Evolutionary conservation across 257 asterid species (phyloP).

Genomic region (Mitragyna speciosa): DNA sequence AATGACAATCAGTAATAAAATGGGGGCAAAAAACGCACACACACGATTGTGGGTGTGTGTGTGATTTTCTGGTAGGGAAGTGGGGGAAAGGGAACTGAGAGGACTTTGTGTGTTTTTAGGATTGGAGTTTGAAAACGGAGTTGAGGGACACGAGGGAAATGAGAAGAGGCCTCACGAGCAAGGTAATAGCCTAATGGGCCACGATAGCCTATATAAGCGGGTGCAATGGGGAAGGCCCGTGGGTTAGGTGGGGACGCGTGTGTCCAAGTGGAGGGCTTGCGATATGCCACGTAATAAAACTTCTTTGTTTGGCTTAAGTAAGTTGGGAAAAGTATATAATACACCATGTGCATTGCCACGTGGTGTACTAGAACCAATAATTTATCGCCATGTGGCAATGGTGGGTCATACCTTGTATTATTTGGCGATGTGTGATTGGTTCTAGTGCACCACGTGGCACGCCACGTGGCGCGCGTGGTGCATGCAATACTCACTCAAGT

Average conservation of each 20-base stretch:
- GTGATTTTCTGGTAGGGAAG: background rate
- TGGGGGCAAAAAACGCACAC: background rate
- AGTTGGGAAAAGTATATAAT: too few relatives aligned
- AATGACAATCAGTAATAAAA: background rate
- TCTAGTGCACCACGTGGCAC: too few relatives aligned
- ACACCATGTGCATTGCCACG: too few relatives aligned
- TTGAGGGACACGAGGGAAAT: slow-evolving; percentile 10
- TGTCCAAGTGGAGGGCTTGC: background rate
- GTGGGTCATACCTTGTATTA: too few relatives aligned
- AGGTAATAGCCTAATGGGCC: slow-evolving; percentile 1
- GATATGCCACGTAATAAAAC: background rate
- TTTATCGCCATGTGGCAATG: too few relatives aligned
- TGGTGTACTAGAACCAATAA: too few relatives aligned
- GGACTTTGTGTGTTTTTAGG: slow-evolving; percentile 32
- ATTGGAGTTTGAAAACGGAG: slow-evolving; percentile 44
- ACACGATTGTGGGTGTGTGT: background rate
- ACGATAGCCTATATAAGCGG: slow-evolving; percentile 23
- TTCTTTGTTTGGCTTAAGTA: too few relatives aligned
- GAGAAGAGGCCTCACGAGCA: background rate
- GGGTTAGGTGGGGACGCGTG: background rate
- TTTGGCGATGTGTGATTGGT: too few relatives aligned
- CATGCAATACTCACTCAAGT: too few relatives aligned
- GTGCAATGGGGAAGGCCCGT: background rate
- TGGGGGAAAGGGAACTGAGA: background rate
- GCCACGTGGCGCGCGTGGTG: too few relatives aligned